Base-by-base conservation (phyloP, 2,329 filamentous ascomycete species). In the Chaetomium sp. region DNA sequence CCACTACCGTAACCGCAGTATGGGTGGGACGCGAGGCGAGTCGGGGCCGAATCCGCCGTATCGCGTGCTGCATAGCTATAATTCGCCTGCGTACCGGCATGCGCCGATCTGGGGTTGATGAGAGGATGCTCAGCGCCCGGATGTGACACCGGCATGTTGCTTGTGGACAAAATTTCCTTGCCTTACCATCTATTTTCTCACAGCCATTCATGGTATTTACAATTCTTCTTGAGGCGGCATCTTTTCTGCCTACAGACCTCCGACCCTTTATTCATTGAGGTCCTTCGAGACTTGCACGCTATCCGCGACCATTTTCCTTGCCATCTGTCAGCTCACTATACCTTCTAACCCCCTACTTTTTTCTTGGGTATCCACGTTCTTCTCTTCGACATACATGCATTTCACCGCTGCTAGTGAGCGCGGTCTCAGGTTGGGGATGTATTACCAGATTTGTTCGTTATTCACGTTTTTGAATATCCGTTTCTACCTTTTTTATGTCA, bases 61-160 rank as follows among this genome's bases (percentile, higher is more conserved):
- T 57, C 76, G 79, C 1, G 71, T 82, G 9, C 68, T 82, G 7
- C 80, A 82, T 67, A 82, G 79, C 67, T 81, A 82, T 62, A 80
- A 81, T 63, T 80, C 79, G 4, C 79, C 79, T 5, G 78, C 79
- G 5, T 82, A 83, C 62, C 73, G 73, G 34, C 73, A 77, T 38
- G 74, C 71, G 3, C 79, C 79, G 0, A 80, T 82, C n/a, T 81
- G 79, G 78, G 74, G 77, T n/a, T 80, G 59, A 69, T 5, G 4
- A 37, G 10, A 11, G 40, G 19, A 27, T 27, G 19, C 19, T 27
- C 40, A 9, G 40, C 11, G 40, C 14, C 40, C 6, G 14, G 7
- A 42, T 27, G 19, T 27, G 19, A 27, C 19, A 27, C 19, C 19
- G 19, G 19, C 19, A 27, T 2, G 19, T 27, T 27, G 19, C 19